Conservation (phyloP, 2,329 filamentous ascomycete species). For the Tolypocladium amazonense region DNA sequence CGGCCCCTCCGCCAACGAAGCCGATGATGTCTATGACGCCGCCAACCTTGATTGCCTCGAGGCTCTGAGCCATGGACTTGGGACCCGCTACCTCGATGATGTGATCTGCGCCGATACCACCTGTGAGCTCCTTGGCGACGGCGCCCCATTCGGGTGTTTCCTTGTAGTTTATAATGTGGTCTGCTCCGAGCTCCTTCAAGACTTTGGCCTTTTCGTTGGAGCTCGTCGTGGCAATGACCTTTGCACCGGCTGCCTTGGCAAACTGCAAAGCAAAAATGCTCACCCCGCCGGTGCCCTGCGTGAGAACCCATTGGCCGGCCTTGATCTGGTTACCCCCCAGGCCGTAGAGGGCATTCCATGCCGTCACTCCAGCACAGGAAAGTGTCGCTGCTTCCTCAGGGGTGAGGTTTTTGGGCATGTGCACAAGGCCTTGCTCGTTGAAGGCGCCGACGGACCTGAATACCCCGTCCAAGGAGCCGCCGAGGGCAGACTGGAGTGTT, state of each 20-base stretch:
- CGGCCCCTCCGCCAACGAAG: constrained; percentile 20
- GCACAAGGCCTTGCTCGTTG: constrained; percentile 56
- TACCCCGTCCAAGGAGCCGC: constrained; percentile 56
- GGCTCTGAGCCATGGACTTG: constrained; percentile 30
- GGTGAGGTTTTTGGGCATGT: constrained; percentile 44
- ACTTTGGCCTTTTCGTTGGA: constrained; percentile 31
- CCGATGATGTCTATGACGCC: constrained; percentile 33
- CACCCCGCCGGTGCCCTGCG: constrained; percentile 62
- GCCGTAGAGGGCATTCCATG: constrained; percentile 57
- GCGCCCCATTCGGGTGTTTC: constrained; percentile 33
- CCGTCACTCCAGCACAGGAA: constrained; percentile 50
- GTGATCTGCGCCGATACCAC: constrained; percentile 34
- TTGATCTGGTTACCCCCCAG: constrained; percentile 32
- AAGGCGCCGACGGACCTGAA: constrained; percentile 59
- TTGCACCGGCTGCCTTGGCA: constrained; percentile 37
- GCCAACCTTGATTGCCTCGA: constrained; percentile 32
- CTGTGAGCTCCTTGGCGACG: constrained; percentile 29
- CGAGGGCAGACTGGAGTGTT: constrained; percentile 45
- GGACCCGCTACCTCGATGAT: constrained; percentile 38
- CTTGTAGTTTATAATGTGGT: constrained; percentile 40
- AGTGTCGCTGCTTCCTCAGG: constrained; percentile 45
- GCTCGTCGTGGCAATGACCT: constrained; percentile 37
- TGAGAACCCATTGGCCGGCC: constrained; percentile 49
- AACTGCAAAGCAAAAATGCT: constrained; percentile 55
- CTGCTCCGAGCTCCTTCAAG: constrained; percentile 35